Evolutionary conservation across 2,329 filamentous ascomycete species (phyloP).

Genomic region (Pezizomycotina sp.): DNA sequence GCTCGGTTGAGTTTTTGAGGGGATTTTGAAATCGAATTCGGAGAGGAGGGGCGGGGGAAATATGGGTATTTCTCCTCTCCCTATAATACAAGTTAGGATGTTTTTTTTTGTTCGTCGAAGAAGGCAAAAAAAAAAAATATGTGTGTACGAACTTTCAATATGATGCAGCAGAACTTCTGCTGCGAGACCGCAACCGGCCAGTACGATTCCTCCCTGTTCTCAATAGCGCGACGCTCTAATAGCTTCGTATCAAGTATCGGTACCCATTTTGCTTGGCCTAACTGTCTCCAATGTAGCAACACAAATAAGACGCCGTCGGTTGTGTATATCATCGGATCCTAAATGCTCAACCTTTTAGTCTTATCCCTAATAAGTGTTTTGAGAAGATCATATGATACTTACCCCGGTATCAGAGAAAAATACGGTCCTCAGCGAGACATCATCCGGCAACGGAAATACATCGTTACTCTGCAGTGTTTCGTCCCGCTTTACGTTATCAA

Average conservation of each 20-base stretch:
- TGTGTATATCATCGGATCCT: constrained; percentile 95
- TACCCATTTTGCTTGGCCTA: constrained; percentile 75
- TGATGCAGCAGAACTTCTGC: constrained; percentile 93
- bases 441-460: constrained; percentile 64
- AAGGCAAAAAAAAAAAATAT: neutral
- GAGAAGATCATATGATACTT: constrained; percentile 29
- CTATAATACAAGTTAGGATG: too few relatives aligned
- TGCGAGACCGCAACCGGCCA: constrained; percentile 90
- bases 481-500: constrained; percentile 86
- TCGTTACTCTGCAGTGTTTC: constrained; percentile 93
- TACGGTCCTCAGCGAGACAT: constrained; percentile 56
- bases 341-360: constrained; percentile 15
- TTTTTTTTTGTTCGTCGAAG: constrained; percentile 2
- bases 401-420: constrained; percentile 90
- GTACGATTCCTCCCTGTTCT: constrained; percentile 76
- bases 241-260: constrained; percentile 80
- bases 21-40: constrained; percentile 84
- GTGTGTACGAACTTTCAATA: constrained; percentile 47
- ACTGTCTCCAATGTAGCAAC: constrained; percentile 75
- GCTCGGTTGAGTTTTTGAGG: constrained; percentile 40
- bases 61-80: constrained; percentile 85
- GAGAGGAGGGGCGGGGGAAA: constrained; percentile 79
- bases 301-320: constrained; percentile 76
- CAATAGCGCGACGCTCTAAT: constrained; percentile 63
- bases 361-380: constrained; percentile 1